Percentiles rank a stretch among this genome's conserved stretches.
Conservation (phyloP, 176 grass and related monocot species). For the Triticum aestivum region DNA sequence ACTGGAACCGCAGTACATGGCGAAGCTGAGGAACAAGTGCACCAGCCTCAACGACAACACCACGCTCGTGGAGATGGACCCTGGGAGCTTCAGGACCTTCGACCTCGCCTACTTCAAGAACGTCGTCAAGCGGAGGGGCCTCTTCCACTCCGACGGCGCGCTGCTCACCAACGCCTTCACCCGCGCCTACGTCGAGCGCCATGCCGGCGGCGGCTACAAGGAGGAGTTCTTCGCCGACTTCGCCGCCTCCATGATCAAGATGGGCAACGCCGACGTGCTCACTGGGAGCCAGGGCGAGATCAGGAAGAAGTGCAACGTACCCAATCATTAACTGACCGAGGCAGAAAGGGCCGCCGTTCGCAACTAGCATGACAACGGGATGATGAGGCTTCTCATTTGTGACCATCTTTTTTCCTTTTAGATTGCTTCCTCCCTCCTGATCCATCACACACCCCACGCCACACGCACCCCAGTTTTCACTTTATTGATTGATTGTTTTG, state of each 20-base stretch:
- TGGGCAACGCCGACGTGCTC: slow-evolving; percentile 57
- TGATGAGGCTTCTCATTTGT: slow-evolving; percentile 7
- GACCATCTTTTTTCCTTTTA: neutral
- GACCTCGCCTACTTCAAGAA: slow-evolving; percentile 58
- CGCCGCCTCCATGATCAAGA: slow-evolving; percentile 67
- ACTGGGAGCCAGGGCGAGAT: slow-evolving; percentile 64
- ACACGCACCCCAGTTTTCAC: too few species aligned
- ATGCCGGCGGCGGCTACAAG: slow-evolving; percentile 28
- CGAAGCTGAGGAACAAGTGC: slow-evolving; percentile 41
- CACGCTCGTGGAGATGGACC: slow-evolving; percentile 93
- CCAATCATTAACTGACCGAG: slow-evolving; percentile 28
- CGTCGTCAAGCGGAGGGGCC: slow-evolving; percentile 58
- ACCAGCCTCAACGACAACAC: slow-evolving; percentile 56
- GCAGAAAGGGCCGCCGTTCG: neutral
- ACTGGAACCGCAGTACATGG: slow-evolving; percentile 51
- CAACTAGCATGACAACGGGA: neutral
- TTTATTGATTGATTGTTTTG: too few species aligned
- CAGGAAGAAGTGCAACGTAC: slow-evolving; percentile 66
- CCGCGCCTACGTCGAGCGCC: slow-evolving; percentile 63
- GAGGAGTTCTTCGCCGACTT: slow-evolving; percentile 74
- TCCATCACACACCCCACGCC: neutral
- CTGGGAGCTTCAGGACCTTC: slow-evolving; percentile 83
- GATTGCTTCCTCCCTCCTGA: neutral
- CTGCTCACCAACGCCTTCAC: slow-evolving; percentile 57
- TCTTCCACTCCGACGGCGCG: slow-evolving; percentile 80